Evolutionary conservation across 2,329 filamentous ascomycete genomes (phyloP), one percentile per base, ranked within the genome.

Genomic region (Xylariaceae sp.): DNA sequence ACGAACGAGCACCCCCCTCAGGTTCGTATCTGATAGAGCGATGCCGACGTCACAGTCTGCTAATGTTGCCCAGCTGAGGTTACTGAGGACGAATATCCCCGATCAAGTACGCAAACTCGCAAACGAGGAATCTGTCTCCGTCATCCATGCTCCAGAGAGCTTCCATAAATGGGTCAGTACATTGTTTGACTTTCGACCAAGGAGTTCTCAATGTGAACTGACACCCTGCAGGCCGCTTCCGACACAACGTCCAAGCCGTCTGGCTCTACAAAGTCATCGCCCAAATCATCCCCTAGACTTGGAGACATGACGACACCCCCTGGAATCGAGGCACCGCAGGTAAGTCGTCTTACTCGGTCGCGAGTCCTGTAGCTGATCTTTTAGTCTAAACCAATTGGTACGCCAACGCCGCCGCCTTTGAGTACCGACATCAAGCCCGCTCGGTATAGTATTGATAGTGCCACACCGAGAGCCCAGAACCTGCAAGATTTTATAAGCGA

Each of bases 111-210:
- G 81, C 59, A 73, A 74, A 38, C 67, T 69, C 39, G 76, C 76
- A 18, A 82, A 81, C 47, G 88, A 95, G 51, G 88, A 90, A 52
- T 84, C 89, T 18, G 77, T 88, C 39, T 96, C 90, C 1, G 90
- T 95, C 41, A 95, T 96, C 52, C 90, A 95, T 71, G 88, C 87
- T 13, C 89, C 90, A 0, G 76, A 88, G 50, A 87, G 85, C 47
- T 96, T 93, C 64, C 77, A 80, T 42, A 79, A 79, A 53, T 95
- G 93, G 78, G 87, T 93, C 63, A 59, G 78, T 61, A 32, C 6
- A 6, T 26, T 11, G 22, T 11, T 6, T 11, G n/a, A n/a, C 6
- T 26, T 6, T 11, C 22, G 22, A 6, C 22, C 6, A 26, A 26
- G 6, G 22, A 26, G 11, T 11, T 11, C 6, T 6, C 6, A 26